Percentiles rank a stretch among this genome's conserved stretches.
Conservation (phyloP, 2,329 filamentous ascomycete genomes). For the Fusarium cyanostomum region DNA sequence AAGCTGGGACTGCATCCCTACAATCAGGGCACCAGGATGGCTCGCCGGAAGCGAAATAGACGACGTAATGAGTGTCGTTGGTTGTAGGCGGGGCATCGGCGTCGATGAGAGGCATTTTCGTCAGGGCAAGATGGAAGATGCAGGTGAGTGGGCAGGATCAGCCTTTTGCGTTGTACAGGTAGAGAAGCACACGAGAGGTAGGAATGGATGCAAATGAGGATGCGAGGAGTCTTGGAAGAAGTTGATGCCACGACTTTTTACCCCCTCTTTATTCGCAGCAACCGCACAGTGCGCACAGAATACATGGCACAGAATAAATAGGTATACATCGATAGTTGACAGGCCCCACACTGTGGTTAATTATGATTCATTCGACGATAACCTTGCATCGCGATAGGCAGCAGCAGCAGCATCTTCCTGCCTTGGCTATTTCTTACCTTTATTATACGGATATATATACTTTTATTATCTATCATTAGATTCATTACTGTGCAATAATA, state of each 20-base stretch:
- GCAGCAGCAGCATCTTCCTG: no score
- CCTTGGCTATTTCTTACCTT: no score
- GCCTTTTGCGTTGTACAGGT: neutral
- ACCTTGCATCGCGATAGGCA: no score
- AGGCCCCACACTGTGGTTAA: no score
- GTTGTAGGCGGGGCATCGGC: slow-evolving; percentile 38
- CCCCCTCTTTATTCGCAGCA: neutral
- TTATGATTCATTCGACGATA: no score
- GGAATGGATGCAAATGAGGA: neutral
- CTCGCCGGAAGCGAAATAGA: slow-evolving; percentile 45
- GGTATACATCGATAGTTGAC: neutral
- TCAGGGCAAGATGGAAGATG: neutral
- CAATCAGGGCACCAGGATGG: slow-evolving; percentile 46
- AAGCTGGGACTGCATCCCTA: slow-evolving; percentile 38
- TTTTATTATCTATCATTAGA: no score
- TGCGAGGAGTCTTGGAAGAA: neutral
- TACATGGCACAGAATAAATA: neutral
- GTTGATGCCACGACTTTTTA: neutral
- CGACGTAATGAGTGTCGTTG: slow-evolving; percentile 43
- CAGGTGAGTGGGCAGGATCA: neutral
- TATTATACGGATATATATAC: no score
- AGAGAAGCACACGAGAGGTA: no score
- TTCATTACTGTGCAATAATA: no score
- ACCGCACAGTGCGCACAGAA: neutral
- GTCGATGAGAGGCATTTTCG: slow-evolving; percentile 43